Conservation (phyloP, 2,329 filamentous ascomycete genomes). For the Ophiostoma quercus region DNA sequence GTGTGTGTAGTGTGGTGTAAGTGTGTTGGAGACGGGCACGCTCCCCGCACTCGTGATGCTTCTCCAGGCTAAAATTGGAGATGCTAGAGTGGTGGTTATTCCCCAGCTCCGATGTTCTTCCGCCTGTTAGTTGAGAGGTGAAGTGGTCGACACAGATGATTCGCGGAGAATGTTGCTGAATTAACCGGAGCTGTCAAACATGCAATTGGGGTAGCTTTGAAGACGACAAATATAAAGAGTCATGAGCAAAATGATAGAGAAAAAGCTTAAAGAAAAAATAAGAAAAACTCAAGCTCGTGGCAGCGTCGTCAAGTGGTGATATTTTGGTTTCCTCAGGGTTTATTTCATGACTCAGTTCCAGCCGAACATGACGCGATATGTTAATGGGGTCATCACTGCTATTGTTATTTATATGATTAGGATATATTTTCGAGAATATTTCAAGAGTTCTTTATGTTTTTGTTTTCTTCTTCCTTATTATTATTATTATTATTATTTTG, state of each 20-base stretch:
- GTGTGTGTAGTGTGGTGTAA: background rate
- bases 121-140: background rate
- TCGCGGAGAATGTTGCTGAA: background rate
- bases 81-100: background rate
- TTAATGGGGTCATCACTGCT: no score
- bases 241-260: no score
- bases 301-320: background rate
- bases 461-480: no score
- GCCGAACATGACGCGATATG: no score
- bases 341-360: no score
- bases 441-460: no score
- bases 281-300: background rate
- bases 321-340: no score
- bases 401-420: no score
- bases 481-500: no score
- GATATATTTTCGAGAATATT: no score
- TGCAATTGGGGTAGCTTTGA: background rate
- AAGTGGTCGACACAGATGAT: background rate
- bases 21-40: background rate
- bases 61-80: background rate
- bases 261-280: background rate
- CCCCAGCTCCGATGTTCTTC: background rate
- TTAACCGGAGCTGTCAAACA: background rate
- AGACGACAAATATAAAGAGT: no score
- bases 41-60: background rate